Evolutionary conservation across 2,329 filamentous ascomycete species (phyloP).

Genomic region (Sporothrix protearum): DNA sequence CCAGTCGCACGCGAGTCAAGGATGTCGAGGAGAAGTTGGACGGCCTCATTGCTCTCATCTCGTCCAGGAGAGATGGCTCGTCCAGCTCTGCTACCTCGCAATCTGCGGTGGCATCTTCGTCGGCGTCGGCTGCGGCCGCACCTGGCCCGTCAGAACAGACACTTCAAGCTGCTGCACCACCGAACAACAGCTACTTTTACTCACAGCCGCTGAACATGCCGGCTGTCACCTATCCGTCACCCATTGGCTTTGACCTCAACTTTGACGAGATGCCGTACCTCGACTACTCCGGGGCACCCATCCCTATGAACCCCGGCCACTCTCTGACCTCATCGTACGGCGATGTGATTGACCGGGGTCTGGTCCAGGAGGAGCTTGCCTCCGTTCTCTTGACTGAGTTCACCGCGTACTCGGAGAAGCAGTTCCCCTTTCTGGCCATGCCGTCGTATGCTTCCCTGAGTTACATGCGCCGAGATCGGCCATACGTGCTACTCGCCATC

Average conservation of each 20-base stretch:
- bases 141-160: background rate
- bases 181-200: background rate
- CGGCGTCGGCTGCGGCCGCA: conserved; percentile 22
- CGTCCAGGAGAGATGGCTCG: conserved; percentile 28
- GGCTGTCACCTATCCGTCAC: background rate
- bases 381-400: conserved; percentile 22
- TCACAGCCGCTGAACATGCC: background rate
- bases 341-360: conserved; percentile 26
- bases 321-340: background rate
- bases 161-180: background rate
- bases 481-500: conserved; percentile 29
- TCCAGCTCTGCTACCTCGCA: conserved; percentile 19
- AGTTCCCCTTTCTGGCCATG: conserved; percentile 29
- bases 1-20: conserved; percentile 29
- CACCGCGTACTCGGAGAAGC: background rate
- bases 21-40: conserved; percentile 31
- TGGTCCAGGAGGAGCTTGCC: conserved; percentile 25
- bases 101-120: background rate
- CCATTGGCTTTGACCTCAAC: background rate
- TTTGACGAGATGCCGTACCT: conserved; percentile 15
- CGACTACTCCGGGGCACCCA: background rate
- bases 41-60: conserved; percentile 35
- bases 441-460: conserved; percentile 21
- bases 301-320: background rate
- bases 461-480: conserved; percentile 28